Percentiles rank a stretch among this genome's conserved stretches.
Conservation (phyloP, 495 filamentous ascomycete genomes). For the Penicillium bialowiezense region DNA sequence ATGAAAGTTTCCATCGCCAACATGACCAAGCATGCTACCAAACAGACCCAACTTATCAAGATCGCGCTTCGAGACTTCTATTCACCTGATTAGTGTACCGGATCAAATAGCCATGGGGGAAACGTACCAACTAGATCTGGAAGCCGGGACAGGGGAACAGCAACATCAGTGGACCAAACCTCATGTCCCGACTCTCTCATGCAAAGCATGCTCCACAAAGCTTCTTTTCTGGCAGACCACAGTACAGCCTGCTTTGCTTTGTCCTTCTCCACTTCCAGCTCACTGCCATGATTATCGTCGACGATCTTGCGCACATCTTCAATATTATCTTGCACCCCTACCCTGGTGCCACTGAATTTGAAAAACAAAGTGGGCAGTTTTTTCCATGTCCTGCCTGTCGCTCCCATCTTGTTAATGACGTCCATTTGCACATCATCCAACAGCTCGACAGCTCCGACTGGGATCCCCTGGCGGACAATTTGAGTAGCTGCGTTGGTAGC, state of each 20-base stretch:
- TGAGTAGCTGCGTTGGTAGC: slow-evolving; percentile 79
- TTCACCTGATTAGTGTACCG: slow-evolving; percentile 7
- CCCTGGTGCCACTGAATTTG: slow-evolving; percentile 80
- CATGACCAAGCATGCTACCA: slow-evolving; percentile 79
- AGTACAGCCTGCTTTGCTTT: slow-evolving; percentile 67
- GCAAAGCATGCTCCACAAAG: slow-evolving; percentile 63
- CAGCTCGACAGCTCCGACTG: slow-evolving; percentile 86
- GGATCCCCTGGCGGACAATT: slow-evolving; percentile 76
- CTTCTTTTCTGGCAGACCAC: slow-evolving; percentile 86
- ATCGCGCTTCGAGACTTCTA: slow-evolving; percentile 83
- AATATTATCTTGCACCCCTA: slow-evolving; percentile 80
- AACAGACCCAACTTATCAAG: slow-evolving; percentile 82
- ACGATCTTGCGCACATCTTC: slow-evolving; percentile 66
- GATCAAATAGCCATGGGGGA: not conserved
- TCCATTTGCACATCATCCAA: slow-evolving; percentile 94
- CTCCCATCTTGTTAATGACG: slow-evolving; percentile 79
- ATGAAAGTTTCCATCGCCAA: slow-evolving; percentile 92
- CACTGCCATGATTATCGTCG: slow-evolving; percentile 54
- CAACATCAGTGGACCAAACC: slow-evolving; percentile 79
- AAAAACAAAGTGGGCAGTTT: slow-evolving; percentile 88
- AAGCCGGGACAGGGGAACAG: slow-evolving; percentile 80
- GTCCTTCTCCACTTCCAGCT: slow-evolving; percentile 77
- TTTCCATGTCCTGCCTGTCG: slow-evolving; percentile 68
- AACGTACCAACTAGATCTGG: slow-evolving; percentile 74
- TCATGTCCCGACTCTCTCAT: slow-evolving; percentile 56